Conservation (phyloP, 2,329 filamentous ascomycete species). For the Xylaria sp. region DNA sequence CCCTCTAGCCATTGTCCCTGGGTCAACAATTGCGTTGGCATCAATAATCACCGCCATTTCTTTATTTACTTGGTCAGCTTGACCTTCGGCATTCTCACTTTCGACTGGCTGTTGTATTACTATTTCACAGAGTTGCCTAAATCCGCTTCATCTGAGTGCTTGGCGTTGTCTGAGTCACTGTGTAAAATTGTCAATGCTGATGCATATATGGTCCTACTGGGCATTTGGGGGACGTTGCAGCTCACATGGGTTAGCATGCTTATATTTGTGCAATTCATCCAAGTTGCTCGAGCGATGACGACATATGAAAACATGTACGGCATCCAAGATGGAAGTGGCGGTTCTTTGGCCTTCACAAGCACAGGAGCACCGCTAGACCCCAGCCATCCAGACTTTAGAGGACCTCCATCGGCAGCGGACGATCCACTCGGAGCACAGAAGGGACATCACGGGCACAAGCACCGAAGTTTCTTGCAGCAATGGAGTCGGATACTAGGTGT, state of each 20-base stretch:
- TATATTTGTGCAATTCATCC: slow-evolving; percentile 90
- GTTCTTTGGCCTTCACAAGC: slow-evolving; percentile 76
- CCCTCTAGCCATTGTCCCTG: slow-evolving; percentile 86
- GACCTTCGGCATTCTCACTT: slow-evolving; percentile 77
- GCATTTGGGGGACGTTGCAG: slow-evolving; percentile 84
- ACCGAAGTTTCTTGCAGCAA: slow-evolving; percentile 76
- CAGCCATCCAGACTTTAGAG: slow-evolving; percentile 69
- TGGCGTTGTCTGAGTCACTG: slow-evolving; percentile 77
- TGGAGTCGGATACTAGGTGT: slow-evolving; percentile 89
- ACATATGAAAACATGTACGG: slow-evolving; percentile 97
- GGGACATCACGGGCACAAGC: slow-evolving; percentile 60
- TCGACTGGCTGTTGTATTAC: slow-evolving; percentile 77
- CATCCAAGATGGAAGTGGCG: slow-evolving; percentile 69
- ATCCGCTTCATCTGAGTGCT: slow-evolving; percentile 70
- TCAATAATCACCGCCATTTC: slow-evolving; percentile 97
- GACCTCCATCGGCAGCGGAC: slow-evolving; percentile 56
- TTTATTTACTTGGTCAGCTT: slow-evolving; percentile 87
- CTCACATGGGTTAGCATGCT: slow-evolving; percentile 98
- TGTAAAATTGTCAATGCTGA: slow-evolving; percentile 85
- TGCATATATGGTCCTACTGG: slow-evolving; percentile 82
- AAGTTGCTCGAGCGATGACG: slow-evolving; percentile 91
- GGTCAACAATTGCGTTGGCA: slow-evolving; percentile 95
- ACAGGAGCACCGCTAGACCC: slow-evolving; percentile 78
- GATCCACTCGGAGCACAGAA: slow-evolving; percentile 54
- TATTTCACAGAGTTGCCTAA: slow-evolving; percentile 73